Conservation (phyloP, 306 rosid species). For the Mimosa pudica region DNA sequence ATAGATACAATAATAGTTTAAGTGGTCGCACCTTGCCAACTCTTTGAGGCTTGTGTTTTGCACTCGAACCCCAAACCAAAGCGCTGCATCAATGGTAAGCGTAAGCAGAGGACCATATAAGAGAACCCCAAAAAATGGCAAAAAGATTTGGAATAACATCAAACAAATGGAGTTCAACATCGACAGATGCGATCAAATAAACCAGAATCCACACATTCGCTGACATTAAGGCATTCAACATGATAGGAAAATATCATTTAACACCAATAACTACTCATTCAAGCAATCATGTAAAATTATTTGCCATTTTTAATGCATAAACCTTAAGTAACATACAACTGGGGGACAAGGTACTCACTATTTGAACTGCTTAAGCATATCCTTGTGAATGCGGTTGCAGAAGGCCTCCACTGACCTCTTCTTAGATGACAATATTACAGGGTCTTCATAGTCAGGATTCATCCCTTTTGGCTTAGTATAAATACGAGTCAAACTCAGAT, state of each 20-base stretch:
- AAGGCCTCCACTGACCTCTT: slow-evolving; percentile 88
- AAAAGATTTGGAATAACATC: background rate
- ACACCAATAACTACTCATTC: background rate
- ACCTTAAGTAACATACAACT: slow-evolving; percentile 22
- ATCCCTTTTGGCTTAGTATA: slow-evolving; percentile 97
- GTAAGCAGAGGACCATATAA: slow-evolving; percentile 20
- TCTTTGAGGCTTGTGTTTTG: slow-evolving; percentile 95
- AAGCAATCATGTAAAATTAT: slow-evolving; percentile 2
- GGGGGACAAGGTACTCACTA: slow-evolving; percentile 58
- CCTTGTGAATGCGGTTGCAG: slow-evolving; percentile 89
- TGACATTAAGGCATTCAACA: background rate
- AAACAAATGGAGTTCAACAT: background rate
- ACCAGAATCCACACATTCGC: background rate
- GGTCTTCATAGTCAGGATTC: slow-evolving; percentile 99
- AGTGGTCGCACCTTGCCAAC: slow-evolving; percentile 76
- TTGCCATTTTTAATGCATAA: slow-evolving; percentile 25
- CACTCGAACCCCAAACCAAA: slow-evolving; percentile 97
- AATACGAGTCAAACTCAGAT: slow-evolving; percentile 86
- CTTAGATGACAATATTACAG: slow-evolving; percentile 93
- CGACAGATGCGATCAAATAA: background rate
- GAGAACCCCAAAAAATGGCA: background rate
- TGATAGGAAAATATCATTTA: background rate
- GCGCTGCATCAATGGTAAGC: slow-evolving; percentile 62
- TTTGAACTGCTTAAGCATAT: slow-evolving; percentile 91
- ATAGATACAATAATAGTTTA: slow-evolving; percentile 1